A percentile compares a stretch with the other conserved stretches of the same genome.
Conservation (phyloP, 2,329 filamentous ascomycete species). For the Seiridium cupressi region DNA sequence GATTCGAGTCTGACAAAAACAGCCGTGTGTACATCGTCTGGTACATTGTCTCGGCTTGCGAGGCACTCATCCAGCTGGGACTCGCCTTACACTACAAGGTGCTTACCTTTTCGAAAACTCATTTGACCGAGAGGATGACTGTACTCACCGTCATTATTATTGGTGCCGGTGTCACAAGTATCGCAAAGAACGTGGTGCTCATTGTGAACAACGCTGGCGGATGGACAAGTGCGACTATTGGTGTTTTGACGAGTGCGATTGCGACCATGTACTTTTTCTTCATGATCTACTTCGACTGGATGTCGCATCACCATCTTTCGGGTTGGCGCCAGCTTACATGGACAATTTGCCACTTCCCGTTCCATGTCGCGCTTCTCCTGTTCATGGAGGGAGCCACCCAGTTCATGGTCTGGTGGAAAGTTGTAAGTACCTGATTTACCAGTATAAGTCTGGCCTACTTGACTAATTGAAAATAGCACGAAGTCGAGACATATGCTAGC, state of each 20-base stretch:
- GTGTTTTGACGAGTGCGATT: conserved; percentile 33
- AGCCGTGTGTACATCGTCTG: conserved; percentile 35
- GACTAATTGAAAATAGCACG: background rate
- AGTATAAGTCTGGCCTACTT: background rate
- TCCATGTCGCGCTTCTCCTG: conserved; percentile 60
- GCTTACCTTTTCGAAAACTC: conserved; percentile 59
- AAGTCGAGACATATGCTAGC: conserved; percentile 18
- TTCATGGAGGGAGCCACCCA: conserved; percentile 60
- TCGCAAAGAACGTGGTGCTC: conserved; percentile 46
- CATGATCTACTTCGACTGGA: conserved; percentile 55
- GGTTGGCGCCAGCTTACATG: conserved; percentile 55
- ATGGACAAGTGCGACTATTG: conserved; percentile 36
- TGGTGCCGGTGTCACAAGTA: conserved; percentile 60
- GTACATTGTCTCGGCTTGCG: conserved; percentile 54
- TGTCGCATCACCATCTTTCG: conserved; percentile 56
- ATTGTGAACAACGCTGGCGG: conserved; percentile 35
- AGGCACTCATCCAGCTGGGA: conserved; percentile 48
- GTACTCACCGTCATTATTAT: conserved; percentile 65
- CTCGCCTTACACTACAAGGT: conserved; percentile 53
- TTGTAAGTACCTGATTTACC: conserved; percentile 9
- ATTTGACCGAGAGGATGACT: conserved; percentile 62
- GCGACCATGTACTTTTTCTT: conserved; percentile 40
- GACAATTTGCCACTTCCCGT: conserved; percentile 57
- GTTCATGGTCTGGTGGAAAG: conserved; percentile 44
- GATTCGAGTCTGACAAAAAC: conserved; percentile 28